phyloP scores from a whole-genome alignment of 805 yeast species.

The Teunomyces lycoperdinae region DNA sequence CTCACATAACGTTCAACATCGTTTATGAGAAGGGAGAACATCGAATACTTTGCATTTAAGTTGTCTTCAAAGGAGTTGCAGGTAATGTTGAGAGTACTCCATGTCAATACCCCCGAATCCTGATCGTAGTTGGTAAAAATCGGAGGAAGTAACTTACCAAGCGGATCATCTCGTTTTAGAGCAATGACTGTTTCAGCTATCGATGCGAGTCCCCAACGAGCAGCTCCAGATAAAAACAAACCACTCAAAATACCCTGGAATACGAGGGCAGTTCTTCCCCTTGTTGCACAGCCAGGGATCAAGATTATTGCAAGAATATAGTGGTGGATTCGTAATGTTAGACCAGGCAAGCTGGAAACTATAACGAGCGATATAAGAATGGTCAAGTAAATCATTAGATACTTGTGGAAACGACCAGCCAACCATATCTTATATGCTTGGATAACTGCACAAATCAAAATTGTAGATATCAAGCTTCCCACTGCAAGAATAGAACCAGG shows the following conservation, averaged over 20 bases:
- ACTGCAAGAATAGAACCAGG: constrained; percentile 76
- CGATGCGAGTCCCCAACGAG: constrained; percentile 93
- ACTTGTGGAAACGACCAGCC: constrained; percentile 63
- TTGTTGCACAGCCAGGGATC: constrained; percentile 80
- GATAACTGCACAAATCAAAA: constrained; percentile 52
- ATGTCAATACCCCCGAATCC: constrained; percentile 31
- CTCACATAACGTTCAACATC: constrained; percentile 79
- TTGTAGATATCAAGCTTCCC: constrained; percentile 42
- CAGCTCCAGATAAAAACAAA: constrained; percentile 74
- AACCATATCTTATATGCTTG: constrained; percentile 83
- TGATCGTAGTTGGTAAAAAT: constrained; percentile 31
- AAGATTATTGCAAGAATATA: constrained; percentile 72
- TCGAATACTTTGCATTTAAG: constrained; percentile 34
- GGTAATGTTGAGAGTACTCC: constrained; percentile 24
- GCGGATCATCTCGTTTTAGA: constrained; percentile 72
- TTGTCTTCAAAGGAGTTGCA: constrained; percentile 12
- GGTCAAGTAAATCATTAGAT: constrained; percentile 50
- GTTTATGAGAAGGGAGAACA: constrained; percentile 67
- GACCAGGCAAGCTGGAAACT: constrained; percentile 55
- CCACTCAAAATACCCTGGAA: constrained; percentile 88
- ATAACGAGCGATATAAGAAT: constrained; percentile 44
- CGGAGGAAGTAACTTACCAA: constrained; percentile 54
- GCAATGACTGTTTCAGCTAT: constrained; percentile 73
- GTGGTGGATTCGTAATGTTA: constrained; percentile 77
- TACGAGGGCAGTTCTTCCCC: constrained; percentile 64